Conservation (phyloP, 176 grass and related monocot species). For the Aechmea fasciata region DNA sequence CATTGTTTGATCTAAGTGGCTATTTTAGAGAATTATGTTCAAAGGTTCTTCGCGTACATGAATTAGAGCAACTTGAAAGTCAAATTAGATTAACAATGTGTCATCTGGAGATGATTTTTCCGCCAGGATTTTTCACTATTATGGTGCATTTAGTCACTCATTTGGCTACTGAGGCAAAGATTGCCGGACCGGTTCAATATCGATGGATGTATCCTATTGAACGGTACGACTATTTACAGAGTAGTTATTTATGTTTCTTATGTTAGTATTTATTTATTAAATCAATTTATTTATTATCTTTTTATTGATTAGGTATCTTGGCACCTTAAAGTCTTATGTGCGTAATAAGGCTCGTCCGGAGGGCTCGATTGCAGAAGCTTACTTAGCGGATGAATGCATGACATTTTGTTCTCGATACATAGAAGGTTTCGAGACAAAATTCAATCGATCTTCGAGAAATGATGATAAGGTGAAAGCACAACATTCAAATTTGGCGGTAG, state of each 20-base stretch:
- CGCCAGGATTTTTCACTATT: conserved; percentile 8
- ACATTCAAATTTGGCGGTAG: not conserved
- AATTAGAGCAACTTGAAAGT: too few relatives aligned
- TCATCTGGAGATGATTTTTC: conserved; percentile 14
- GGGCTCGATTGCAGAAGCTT: conserved; percentile 19
- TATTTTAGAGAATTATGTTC: too few relatives aligned
- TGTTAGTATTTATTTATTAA: too few relatives aligned
- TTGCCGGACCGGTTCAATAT: too few relatives aligned
- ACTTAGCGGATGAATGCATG: conserved; percentile 15
- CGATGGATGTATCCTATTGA: too few relatives aligned
- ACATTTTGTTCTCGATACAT: conserved; percentile 14
- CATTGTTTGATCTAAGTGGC: too few relatives aligned
- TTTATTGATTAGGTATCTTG: conserved; percentile 2
- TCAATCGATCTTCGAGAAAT: conserved; percentile 3
- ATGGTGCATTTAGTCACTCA: conserved; percentile 12
- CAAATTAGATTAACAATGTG: conserved; percentile 3
- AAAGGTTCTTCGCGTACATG: too few relatives aligned
- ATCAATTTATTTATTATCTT: too few relatives aligned
- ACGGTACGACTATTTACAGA: too few relatives aligned
- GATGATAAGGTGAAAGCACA: not conserved
- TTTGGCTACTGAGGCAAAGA: too few relatives aligned
- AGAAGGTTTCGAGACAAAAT: conserved; percentile 11
- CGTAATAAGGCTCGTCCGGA: conserved; percentile 14
- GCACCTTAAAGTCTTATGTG: not conserved
- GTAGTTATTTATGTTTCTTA: too few relatives aligned